These are phyloP conservation scores for Trichophyton mentagrophytes DNA, from an alignment of 2,329 filamentous ascomycete species.

Conservation along the genomic window DNA sequence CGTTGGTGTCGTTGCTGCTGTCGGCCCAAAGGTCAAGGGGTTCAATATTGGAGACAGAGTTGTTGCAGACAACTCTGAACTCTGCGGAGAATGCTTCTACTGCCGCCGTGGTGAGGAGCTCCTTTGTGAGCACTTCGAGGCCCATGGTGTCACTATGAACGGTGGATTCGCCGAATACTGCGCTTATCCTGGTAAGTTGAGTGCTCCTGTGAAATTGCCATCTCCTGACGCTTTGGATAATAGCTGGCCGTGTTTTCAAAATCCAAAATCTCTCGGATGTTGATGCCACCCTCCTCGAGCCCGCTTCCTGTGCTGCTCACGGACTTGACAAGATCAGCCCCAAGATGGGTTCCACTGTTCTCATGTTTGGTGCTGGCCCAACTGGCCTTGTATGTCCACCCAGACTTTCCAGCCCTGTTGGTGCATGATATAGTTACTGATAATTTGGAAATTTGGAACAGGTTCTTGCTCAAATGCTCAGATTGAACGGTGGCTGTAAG, in stretches of 20 bases:
- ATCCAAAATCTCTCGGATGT: slow-evolving; percentile 52
- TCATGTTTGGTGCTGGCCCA: slow-evolving; percentile 56
- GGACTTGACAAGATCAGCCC: slow-evolving; percentile 55
- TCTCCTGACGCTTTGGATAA: slow-evolving; percentile 11
- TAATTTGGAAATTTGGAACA: slow-evolving; percentile 5
- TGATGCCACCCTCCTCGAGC: slow-evolving; percentile 55
- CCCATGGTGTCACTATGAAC: slow-evolving; percentile 47
- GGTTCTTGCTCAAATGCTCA: slow-evolving; percentile 49
- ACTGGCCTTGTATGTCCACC: slow-evolving; percentile 42
- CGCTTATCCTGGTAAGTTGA: slow-evolving; percentile 33
- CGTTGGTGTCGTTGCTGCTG: slow-evolving; percentile 49
- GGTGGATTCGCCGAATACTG: slow-evolving; percentile 63
- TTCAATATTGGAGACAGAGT: slow-evolving; percentile 53
- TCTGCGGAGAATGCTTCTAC: slow-evolving; percentile 62
- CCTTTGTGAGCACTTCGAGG: slow-evolving; percentile 57
- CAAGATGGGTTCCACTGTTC: slow-evolving; percentile 50
- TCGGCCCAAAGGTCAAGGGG: slow-evolving; percentile 46
- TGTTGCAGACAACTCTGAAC: slow-evolving; percentile 43
- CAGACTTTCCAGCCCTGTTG: background rate
- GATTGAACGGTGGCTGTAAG: slow-evolving; percentile 54
- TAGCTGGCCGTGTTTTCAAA: slow-evolving; percentile 48
- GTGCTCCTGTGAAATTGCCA: too few species aligned
- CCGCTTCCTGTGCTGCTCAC: slow-evolving; percentile 56
- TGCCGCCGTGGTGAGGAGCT: slow-evolving; percentile 55
- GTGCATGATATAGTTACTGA: background rate